Percentiles rank a stretch among this genome's conserved stretches.
Conservation (phyloP, 73 alveolate species). For the Paramecium sonneborni region DNA sequence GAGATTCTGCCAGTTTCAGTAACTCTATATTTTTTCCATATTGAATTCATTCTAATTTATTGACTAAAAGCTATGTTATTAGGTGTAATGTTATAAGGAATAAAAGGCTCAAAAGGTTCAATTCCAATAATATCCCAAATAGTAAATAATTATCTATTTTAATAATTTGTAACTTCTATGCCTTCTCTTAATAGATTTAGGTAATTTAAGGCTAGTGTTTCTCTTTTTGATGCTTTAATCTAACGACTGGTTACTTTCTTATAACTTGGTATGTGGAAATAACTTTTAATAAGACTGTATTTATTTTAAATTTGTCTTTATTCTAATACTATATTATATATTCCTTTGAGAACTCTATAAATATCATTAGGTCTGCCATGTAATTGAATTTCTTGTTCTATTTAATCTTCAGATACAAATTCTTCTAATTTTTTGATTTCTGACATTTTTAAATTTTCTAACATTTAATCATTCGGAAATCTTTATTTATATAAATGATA, state of each 20-base stretch:
- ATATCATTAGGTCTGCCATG: neutral
- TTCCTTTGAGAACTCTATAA: neutral
- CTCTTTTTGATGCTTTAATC: neutral
- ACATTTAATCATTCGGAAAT: neutral
- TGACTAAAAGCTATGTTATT: neutral
- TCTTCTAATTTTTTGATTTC: neutral
- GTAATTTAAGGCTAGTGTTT: neutral
- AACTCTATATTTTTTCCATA: constrained; percentile 27
- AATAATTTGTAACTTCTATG: neutral
- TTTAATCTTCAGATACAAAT: neutral
- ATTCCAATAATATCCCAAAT: constrained; percentile 20
- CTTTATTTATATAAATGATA: neutral
- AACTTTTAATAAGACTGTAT: neutral
- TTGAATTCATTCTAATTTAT: neutral
- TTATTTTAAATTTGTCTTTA: neutral
- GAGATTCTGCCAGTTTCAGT: neutral
- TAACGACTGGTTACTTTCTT: neutral
- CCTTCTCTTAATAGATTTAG: neutral
- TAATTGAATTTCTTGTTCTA: neutral
- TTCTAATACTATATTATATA: neutral
- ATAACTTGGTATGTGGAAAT: neutral
- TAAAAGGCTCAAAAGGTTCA: constrained; percentile 7
- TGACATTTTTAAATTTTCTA: neutral
- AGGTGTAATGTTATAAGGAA: neutral
- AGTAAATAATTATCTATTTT: neutral